phyloP scores from a whole-genome alignment of 352 stramenopile species.

The Globisporangium echinulatum region DNA sequence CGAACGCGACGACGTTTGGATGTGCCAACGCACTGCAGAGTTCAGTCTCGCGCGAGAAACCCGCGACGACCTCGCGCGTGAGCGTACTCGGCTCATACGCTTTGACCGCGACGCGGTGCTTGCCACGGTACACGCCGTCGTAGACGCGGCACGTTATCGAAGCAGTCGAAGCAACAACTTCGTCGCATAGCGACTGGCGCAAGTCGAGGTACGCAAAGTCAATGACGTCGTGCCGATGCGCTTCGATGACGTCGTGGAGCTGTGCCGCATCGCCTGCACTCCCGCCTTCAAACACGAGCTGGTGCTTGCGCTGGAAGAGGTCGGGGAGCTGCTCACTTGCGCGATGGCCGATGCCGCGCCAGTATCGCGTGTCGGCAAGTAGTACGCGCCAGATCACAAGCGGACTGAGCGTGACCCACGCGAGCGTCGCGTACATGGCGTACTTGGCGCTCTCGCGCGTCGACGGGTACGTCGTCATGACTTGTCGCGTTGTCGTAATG shows the following conservation, averaged over 20 bases:
- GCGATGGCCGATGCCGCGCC: slow-evolving; percentile 24
- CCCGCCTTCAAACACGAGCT: too few species aligned
- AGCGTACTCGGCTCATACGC: slow-evolving; percentile 29
- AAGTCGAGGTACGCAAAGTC: slow-evolving; percentile 36
- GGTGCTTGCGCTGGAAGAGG: slow-evolving; percentile 16
- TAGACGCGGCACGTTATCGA: slow-evolving; percentile 13
- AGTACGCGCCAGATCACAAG: slow-evolving; percentile 40
- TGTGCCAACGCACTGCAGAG: slow-evolving; percentile 43
- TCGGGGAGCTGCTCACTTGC: slow-evolving; percentile 7
- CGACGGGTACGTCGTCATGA: slow-evolving; percentile 18
- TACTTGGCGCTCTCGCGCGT: slow-evolving; percentile 10
- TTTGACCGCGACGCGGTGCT: slow-evolving; percentile 32
- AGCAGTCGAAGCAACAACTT: slow-evolving; percentile 10
- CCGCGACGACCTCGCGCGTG: slow-evolving; percentile 22
- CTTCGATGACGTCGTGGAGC: slow-evolving; percentile 42
- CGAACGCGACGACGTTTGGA: slow-evolving; percentile 54
- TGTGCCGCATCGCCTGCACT: not conserved
- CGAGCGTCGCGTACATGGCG: slow-evolving; percentile 13
- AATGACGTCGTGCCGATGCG: slow-evolving; percentile 47
- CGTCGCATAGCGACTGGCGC: slow-evolving; percentile 22
- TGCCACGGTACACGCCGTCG: slow-evolving; percentile 16
- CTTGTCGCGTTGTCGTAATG: slow-evolving; percentile 6
- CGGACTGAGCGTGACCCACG: slow-evolving; percentile 21
- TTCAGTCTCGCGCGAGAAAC: slow-evolving; percentile 31
- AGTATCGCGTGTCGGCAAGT: slow-evolving; percentile 39